Evolutionary conservation across 2,329 filamentous ascomycete genomes (phyloP), one percentile per base, ranked within the genome.

Genomic region (Aspergillus aculeatinus): DNA sequence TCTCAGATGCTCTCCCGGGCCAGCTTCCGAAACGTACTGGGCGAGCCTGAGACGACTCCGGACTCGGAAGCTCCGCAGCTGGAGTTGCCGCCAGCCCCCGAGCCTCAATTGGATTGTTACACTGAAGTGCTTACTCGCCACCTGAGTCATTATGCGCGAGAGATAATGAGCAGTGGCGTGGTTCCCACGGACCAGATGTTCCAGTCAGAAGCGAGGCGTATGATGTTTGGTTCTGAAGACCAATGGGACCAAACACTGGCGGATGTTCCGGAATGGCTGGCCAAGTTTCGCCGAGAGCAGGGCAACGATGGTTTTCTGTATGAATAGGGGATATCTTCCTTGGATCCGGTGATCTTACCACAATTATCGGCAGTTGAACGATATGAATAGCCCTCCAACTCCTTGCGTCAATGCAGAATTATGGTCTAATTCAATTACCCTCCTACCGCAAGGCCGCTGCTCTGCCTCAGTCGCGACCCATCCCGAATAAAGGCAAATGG

Each of bases 401-500:
- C 2, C 33, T 35, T 11, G 10, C 33, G 27, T 27, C 33, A 35
- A 35, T 14, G 11, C 4, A 35, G 11, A 12, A 35, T 4, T 35
- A 35, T 35, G 14, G 11, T 35, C 33, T 14, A 35, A 33, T 5
- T 14, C 54, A 1, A 27, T 7, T 27, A 27, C 27, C 9, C 27
- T 6, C 5, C 27, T 7, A 9, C 27, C 7, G 7, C 27, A 27
- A 27, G 27, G 7, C 27, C 27, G 9, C 27, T 27, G 27, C 27
- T 9, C 27, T 27, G 27, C 27, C 27, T 27, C 27, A 27, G 27
- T 5, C 7, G 27, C 27, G 27, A 9, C 7, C 61, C 68, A 62
- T 65, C 66, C 35, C 51, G 52, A 27, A 65, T 67, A 44, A 68
- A 67, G 21, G 61, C 55, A 48, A 66, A 63, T 3, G 66, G 67